Base-by-base conservation (phyloP, 2,329 filamentous ascomycete species). In the Stachybotrys elegans region DNA sequence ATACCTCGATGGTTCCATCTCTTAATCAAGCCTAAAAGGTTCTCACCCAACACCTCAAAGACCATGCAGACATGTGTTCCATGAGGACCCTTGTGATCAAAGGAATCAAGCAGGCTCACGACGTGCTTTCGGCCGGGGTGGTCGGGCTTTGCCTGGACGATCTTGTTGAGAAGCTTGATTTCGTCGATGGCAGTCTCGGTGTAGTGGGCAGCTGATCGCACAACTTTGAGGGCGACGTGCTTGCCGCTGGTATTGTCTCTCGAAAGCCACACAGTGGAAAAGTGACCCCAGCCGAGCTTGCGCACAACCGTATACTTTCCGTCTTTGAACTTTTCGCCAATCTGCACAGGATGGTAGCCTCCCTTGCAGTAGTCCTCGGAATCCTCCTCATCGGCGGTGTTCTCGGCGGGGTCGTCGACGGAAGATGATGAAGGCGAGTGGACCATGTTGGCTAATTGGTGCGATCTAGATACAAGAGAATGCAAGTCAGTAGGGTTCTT, bases 321-420 rank as follows among this genome's bases (percentile, higher is more conserved):
- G 65, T 97, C 89, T 66, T 97, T 97, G 79, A 96, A 97, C 61
- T 90, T 86, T 71, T 98, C 93, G 57, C 93, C 93, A 48, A 97
- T 86, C 57, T 83, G 79, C 40, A 98, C 93, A 3, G 93, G 93
- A 63, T 98, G 93, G 68, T 97, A 98, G 48, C 93, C 93, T 59
- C 93, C 93, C 71, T 97, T 97, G 79, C 92, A 96, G 73, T 98
- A 98, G 68, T 98, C 93, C 69, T 97, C 92, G 39, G 89, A 95
- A 68, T 98, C 93, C 70, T 98, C 93, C 71, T 98, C 93, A 64
- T 97, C 93, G 61, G 91, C 92, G 31, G 92, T 95, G 63, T 93
- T 91, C 59, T 96, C 91, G 66, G 86, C 81, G 56, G 81, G 78
- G 64, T 95, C 91, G 68, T 92, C 90, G 56, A 81, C 83, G 38